Base-by-base conservation (phyloP, 352 stramenopile species). In the Phytopythium helicoides region DNA sequence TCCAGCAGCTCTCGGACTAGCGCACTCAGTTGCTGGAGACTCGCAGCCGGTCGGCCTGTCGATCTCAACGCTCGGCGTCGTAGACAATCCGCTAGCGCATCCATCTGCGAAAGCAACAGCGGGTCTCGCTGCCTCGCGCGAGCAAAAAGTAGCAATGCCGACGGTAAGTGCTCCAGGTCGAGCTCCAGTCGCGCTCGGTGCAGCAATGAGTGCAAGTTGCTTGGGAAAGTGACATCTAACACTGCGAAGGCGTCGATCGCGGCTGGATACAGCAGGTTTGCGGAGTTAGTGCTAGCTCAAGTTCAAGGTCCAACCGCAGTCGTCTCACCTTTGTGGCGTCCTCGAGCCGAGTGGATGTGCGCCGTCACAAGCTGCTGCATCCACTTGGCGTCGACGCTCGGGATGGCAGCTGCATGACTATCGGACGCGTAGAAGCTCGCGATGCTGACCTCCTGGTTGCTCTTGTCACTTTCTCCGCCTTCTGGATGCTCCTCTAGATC, bases 1-100 rank as follows among this genome's bases (percentile, higher is more conserved):
- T 71, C 66, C 39, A 94, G 88, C 3, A 92, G 54, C 44, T 89
- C 73, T 7, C 84, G 76, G 12, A 92, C 79, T 28, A 94, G 63
- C 25, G 71, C 77, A 39, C 77, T 81, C 16, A 94, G 68, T 28
- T 86, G 71, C 18, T 71, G 75, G 3, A 62, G 68, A 33, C 16
- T 26, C n/a, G 15, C 61, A 19, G 47, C 58, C n/a, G 28, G 9
- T 18, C 45, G 45, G 26, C 45, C 28, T 11, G 45, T 6, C 28
- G 45, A 39, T 11, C 45, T 28, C 8, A 66, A 57, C 47, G 60
- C 66, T 21, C 58, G 73, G 58, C 74, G 78, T 8, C 76, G 64
- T 15, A 94, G 60, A 36, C 79, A 86, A 21, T 83, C 68, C 2
- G 83, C 83, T 49, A 88, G 77, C 19, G 55, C 36, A 40, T 94